Percentiles rank a stretch among this genome's conserved stretches.
phyloP scores from a whole-genome alignment of 306 rosid genomes.

The Cicer judaicum region DNA sequence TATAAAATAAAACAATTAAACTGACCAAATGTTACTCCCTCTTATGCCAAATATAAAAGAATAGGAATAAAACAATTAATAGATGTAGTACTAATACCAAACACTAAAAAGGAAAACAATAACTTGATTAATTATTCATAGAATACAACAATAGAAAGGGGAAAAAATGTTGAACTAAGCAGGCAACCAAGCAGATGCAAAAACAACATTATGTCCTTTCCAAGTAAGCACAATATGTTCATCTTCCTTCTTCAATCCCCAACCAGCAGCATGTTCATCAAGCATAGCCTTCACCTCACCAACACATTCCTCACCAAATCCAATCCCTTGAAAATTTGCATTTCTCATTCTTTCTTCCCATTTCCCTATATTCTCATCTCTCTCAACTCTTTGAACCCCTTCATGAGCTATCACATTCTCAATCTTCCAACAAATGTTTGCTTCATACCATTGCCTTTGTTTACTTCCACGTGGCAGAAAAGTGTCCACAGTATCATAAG shows the following conservation, averaged over 20 bases:
- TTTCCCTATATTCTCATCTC: constrained; percentile 60
- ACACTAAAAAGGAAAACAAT: constrained; percentile 16
- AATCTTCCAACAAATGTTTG: constrained; percentile 82
- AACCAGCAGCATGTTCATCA: constrained; percentile 94
- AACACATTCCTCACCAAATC: constrained; percentile 69
- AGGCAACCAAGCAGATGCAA: constrained; percentile 87
- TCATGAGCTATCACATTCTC: constrained; percentile 87
- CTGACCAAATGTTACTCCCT: too few relatives aligned
- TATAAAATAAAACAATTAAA: too few relatives aligned
- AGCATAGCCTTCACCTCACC: constrained; percentile 82
- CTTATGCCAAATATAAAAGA: too few relatives aligned
- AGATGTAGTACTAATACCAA: neutral
- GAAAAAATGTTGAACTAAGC: constrained; percentile 48
- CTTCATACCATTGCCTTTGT: constrained; percentile 93
- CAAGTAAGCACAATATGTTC: constrained; percentile 82
- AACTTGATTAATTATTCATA: constrained; percentile 17
- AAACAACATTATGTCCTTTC: constrained; percentile 95
- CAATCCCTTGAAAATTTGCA: constrained; percentile 60
- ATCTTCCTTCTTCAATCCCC: constrained; percentile 95
- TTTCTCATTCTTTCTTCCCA: constrained; percentile 82
- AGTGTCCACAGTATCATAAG: constrained; percentile 84
- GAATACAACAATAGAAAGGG: neutral
- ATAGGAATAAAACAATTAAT: too few relatives aligned
- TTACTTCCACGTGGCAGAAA: constrained; percentile 71
- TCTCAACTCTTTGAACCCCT: constrained; percentile 77